Base-by-base conservation (phyloP, 805 yeast genomes). In the Starmerella apis region DNA sequence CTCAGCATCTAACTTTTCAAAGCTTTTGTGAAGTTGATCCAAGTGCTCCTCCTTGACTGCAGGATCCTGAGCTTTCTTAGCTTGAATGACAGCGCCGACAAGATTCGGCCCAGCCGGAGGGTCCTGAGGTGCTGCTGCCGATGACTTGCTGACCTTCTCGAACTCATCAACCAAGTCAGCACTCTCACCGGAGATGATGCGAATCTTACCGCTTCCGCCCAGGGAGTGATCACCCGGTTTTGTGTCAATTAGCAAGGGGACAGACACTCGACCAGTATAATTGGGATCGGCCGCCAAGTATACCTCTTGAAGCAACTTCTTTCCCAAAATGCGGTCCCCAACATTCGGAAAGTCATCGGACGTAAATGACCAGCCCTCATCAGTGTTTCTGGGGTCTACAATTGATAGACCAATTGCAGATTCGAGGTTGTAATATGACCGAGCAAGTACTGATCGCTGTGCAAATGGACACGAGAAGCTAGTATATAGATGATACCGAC, bases 391-490 rank as follows among this genome's bases (percentile, higher is more conserved):
- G 92, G 95, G 87, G 64, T 87, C 92, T 19, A 86, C 96, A 35
- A 85, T 83, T 14, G 87, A 77, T 23, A 70, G 58, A 39, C 65
- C 61, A 49, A 71, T 72, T 19, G 65, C 57, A 48, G 67, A 67
- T 13, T 71, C 65, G 42, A 83, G 65, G 0, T 94, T 94, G 67
- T 86, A 85, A 54, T 87, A 69, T 6, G 73, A 65, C 47, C 95
- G 68, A 3, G 81, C 74, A 48, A 86, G 79, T 52, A 86, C 70
- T 0, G 88, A 77, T 50, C 96, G 74, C 63, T 86, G 94, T 0
- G 96, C 96, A 85, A 96, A 88, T 2, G 97, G 97, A 67, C 97
- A 88, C 3, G 95, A 95, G 43, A 72, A 69, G 1, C 87, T 81
- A 13, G 86, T 90, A 61, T 83, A 87, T 49, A 87, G 73, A 67